phyloP scores from a whole-genome alignment of 768 basidiomycete species.

The Pleurotus tuber-regium region DNA sequence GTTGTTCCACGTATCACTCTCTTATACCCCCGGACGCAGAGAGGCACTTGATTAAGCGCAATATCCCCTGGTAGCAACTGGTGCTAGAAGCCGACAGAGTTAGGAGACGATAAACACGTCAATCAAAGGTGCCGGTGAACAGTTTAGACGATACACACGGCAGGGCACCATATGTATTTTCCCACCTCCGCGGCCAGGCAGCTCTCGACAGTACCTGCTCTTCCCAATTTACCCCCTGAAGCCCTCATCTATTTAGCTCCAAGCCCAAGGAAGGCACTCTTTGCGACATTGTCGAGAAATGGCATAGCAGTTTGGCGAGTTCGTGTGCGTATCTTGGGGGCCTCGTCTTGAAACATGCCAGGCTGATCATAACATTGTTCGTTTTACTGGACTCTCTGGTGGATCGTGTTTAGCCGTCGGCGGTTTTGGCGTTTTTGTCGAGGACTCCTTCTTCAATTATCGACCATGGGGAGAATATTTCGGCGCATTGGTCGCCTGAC shows the following conservation, averaged over 20 bases:
- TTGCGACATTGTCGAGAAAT: conserved; percentile 69
- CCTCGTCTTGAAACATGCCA: background rate
- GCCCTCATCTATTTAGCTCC: conserved; percentile 55
- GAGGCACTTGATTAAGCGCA: too few species aligned
- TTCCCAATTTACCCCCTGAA: conserved; percentile 61
- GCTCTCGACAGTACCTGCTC: conserved; percentile 65
- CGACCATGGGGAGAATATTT: conserved; percentile 80
- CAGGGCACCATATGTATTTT: conserved; percentile 94
- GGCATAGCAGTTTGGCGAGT: conserved; percentile 81
- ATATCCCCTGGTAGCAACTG: background rate
- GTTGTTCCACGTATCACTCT: conserved; percentile 8
- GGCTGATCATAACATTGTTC: background rate
- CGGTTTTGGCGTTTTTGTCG: conserved; percentile 67
- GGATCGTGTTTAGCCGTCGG: conserved; percentile 53
- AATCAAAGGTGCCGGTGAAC: too few species aligned
- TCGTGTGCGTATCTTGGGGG: conserved; percentile 49
- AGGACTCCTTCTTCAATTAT: conserved; percentile 74
- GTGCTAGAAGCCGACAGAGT: background rate
- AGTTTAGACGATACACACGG: too few species aligned
- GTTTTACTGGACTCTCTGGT: conserved; percentile 1
- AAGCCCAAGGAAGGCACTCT: conserved; percentile 75
- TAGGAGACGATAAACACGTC: too few species aligned
- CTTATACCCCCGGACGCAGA: conserved; percentile 1
- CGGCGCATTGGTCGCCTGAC: conserved; percentile 82
- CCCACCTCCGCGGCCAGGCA: conserved; percentile 77